Evolutionary conservation across 805 yeast species (phyloP), one percentile per base, ranked within the genome.

Genomic region (Schizosaccharomyces japonicus): DNA sequence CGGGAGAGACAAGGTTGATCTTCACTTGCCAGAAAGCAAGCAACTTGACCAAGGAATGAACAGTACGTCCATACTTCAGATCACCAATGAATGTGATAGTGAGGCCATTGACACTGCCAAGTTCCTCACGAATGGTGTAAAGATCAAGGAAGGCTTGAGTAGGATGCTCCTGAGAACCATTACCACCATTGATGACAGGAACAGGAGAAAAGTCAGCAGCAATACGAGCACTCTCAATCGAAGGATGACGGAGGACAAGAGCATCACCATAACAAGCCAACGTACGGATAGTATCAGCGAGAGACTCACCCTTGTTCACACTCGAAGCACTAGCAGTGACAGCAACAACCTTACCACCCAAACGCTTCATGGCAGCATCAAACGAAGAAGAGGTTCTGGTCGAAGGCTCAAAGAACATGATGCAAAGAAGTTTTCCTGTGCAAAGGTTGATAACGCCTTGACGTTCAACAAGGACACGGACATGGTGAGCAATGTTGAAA

Each of bases 81-180:
- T 90, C 99, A 60, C 99, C 99, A 94, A 90, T 84, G 65, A 90
- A 90, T 3, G 99, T 90, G 53, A 90, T 90, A 32, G 95, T 84
- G 60, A 92, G 79, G 62, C 96, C 95, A 63, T 90, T 90, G 49
- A 92, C 95, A 50, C 96, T 83, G 62, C 99, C 99, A 54, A 90
- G 70, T 68, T 90, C 99, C 66, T 90, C 99, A 68, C 99, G 82
- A 57, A 90, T 90, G 48, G 99, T 90, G 73, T 87, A 90, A 64
- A 90, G 69, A 63, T 90, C 99, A 59, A 92, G 70, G 69, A 90
- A 81, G 2, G 98, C 98, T 67, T 90, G 99, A 23, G 96, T 81
- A 58, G 99, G 99, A 65, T 90, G 99, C 69, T 90, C 99, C 64
- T 83, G 78, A 48, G 95, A 70, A 33, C 99, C 99, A 62, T 90